Percentiles rank a stretch among this genome's conserved stretches.
phyloP scores from a whole-genome alignment of 179 eudicot genomes.

The Spergularia azorica region DNA sequence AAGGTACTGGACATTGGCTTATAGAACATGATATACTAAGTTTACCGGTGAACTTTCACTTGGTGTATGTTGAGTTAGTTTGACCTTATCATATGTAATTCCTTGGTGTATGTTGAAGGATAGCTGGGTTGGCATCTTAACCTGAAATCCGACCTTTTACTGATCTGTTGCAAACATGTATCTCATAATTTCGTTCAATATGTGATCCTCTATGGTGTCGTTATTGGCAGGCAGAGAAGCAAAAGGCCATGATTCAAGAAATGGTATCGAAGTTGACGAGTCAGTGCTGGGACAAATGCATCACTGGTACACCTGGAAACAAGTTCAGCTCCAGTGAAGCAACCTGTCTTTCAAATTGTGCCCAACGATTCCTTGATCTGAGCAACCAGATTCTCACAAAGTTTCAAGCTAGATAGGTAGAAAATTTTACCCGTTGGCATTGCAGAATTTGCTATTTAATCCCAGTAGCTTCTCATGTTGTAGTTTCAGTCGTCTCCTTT shows the following conservation, averaged over 20 bases:
- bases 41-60: no score
- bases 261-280: slow-evolving; percentile 72
- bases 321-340: slow-evolving; percentile 77
- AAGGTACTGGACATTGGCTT: no score
- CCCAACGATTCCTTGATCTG: slow-evolving; percentile 64
- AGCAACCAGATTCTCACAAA: slow-evolving; percentile 59
- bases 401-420: slow-evolving; percentile 35
- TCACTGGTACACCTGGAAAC: slow-evolving; percentile 68
- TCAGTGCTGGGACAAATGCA: slow-evolving; percentile 81
- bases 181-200: neutral
- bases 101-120: neutral
- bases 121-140: neutral
- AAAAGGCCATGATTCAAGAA: slow-evolving; percentile 70
- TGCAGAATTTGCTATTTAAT: neutral
- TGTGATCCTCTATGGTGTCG: no score
- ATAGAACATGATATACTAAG: no score
- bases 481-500: neutral
- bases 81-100: neutral
- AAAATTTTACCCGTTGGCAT: neutral
- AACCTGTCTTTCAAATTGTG: slow-evolving; percentile 64
- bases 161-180: neutral
- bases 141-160: neutral
- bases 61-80: no score
- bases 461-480: neutral
- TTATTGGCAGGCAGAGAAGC: slow-evolving; percentile 69